Conservation (phyloP, 2,329 filamentous ascomycete species). For the Exophiala lecanii-corni region DNA sequence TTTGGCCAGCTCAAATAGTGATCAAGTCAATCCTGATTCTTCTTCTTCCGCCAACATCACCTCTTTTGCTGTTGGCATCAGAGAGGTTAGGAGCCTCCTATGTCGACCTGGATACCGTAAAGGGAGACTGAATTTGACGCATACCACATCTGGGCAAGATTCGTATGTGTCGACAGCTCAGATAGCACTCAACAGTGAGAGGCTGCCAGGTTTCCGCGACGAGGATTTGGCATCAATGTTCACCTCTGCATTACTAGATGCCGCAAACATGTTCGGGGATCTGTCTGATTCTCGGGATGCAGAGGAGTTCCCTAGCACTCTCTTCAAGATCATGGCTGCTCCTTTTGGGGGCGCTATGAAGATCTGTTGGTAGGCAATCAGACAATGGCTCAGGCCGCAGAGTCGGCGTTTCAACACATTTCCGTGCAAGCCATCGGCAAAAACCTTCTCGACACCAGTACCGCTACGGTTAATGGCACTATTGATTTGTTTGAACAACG, state of each 20-base stretch:
- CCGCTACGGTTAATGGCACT: not conserved
- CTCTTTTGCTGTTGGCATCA: not conserved
- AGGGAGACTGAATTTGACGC: not conserved
- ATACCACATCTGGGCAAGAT: not conserved
- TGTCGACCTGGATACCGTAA: conserved; percentile 1
- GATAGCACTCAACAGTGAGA: not conserved
- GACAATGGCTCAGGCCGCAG: conserved; percentile 6
- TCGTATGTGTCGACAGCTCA: not conserved
- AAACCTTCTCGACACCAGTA: conserved; percentile 1
- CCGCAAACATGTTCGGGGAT: conserved; percentile 17
- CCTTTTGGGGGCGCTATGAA: conserved; percentile 13
- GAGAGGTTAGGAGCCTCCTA: not conserved
- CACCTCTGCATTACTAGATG: conserved; percentile 5
- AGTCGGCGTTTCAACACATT: conserved; percentile 10
- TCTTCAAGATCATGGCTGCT: conserved; percentile 21
- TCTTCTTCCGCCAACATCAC: not conserved
- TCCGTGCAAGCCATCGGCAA: conserved; percentile 13
- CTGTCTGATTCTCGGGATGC: not conserved
- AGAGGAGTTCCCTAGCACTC: conserved; percentile 16
- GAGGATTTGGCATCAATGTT: conserved; percentile 7
- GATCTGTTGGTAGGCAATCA: conserved; percentile 7
- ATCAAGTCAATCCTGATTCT: too few relatives aligned
- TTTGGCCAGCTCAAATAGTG: not conserved
- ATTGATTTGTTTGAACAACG: not conserved
- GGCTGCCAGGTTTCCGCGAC: conserved; percentile 1